Percentiles rank a stretch among this genome's conserved stretches.
phyloP scores from a whole-genome alignment of 2,329 filamentous ascomycete genomes.

The Claviceps humidiphila region DNA sequence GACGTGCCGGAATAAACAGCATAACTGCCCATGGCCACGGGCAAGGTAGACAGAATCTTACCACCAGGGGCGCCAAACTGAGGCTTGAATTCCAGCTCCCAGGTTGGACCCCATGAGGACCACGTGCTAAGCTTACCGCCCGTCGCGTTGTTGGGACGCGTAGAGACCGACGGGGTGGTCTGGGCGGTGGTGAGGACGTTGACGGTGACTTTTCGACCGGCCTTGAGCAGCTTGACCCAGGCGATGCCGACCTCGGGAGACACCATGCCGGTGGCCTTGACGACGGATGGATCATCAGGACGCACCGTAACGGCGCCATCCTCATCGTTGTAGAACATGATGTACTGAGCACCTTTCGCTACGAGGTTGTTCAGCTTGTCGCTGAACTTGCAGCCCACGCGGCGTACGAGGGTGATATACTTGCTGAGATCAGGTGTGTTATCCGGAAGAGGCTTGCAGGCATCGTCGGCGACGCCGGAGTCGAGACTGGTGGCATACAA shows the following conservation, averaged over 20 bases:
- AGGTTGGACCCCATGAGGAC: conserved; percentile 48
- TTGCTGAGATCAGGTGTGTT: conserved; percentile 37
- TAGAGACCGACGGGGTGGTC: not conserved
- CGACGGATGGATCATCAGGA: conserved; percentile 15
- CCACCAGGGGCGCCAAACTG: conserved; percentile 42
- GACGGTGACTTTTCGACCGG: conserved; percentile 21
- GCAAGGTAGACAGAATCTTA: conserved; percentile 44
- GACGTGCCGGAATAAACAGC: conserved; percentile 42
- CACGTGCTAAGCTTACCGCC: conserved; percentile 38
- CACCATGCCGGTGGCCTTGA: conserved; percentile 15
- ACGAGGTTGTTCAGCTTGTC: not conserved
- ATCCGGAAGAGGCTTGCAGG: conserved; percentile 23
- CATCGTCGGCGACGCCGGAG: conserved; percentile 18
- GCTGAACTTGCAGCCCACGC: conserved; percentile 9
- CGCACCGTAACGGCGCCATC: conserved; percentile 14
- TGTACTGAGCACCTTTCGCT: conserved; percentile 40
- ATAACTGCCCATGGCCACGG: conserved; percentile 30
- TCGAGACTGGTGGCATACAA: conserved; percentile 22
- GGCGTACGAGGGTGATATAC: conserved; percentile 40
- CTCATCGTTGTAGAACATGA: conserved; percentile 48
- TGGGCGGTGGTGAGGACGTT: not conserved
- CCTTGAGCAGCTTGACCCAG: conserved; percentile 26
- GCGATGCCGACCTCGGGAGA: conserved; percentile 28
- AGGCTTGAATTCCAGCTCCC: conserved; percentile 42
- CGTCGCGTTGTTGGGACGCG: conserved; percentile 11